A percentile compares a stretch with the other conserved stretches of the same genome.
phyloP scores from a whole-genome alignment of 2,329 filamentous ascomycete genomes.

The Lachnellula willkommii region DNA sequence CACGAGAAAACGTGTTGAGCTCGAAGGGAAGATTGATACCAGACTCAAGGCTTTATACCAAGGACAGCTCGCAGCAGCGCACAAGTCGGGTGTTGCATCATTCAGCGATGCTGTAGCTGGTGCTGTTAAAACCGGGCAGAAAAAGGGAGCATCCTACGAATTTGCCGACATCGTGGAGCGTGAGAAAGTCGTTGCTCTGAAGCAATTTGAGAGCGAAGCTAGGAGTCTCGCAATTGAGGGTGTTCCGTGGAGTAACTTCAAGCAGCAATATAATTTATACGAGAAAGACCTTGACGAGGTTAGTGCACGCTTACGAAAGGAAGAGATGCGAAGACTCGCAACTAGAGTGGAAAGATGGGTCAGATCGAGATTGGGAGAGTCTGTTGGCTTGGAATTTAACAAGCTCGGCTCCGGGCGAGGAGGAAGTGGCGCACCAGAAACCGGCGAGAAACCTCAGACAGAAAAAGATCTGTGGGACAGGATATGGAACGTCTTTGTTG shows the following conservation, averaged over 20 bases:
- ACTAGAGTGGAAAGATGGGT: conserved; percentile 93
- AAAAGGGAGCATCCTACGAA: conserved; percentile 84
- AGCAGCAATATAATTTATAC: conserved; percentile 71
- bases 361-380: conserved; percentile 77
- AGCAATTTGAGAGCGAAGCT: conserved; percentile 71
- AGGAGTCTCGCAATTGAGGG: conserved; percentile 69
- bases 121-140: conserved; percentile 87
- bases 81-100: conserved; percentile 77
- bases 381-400: conserved; percentile 90
- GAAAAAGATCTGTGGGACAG: conserved; percentile 95
- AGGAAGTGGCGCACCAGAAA: conserved; percentile 74
- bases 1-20: conserved; percentile 73
- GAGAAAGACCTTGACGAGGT: conserved; percentile 89
- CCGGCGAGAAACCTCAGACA: conserved; percentile 62
- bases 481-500: conserved; percentile 81
- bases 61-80: conserved; percentile 80
- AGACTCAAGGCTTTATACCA: conserved; percentile 82
- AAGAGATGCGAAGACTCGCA: conserved; percentile 91
- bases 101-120: conserved; percentile 85
- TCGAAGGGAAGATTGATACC: conserved; percentile 82
- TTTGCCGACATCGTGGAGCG: conserved; percentile 88
- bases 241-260: conserved; percentile 83
- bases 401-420: conserved; percentile 84
- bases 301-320: conserved; percentile 76
- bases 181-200: conserved; percentile 72